Conservation (phyloP, 2,329 filamentous ascomycete genomes). For the Cercospora zeina region DNA sequence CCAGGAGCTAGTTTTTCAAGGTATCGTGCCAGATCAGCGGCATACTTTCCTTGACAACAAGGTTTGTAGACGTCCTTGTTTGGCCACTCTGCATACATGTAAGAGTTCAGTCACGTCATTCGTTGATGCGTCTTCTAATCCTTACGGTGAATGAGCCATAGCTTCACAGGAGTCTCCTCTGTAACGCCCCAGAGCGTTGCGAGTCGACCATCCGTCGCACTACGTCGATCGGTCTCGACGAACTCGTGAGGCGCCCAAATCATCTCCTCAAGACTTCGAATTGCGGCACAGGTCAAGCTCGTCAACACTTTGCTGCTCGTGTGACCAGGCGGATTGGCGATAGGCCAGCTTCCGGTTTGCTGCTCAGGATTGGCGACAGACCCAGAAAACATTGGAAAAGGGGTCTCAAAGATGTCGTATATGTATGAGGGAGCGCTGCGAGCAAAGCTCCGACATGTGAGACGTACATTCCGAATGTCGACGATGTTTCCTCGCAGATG, state of each 20-base stretch:
- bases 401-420: background rate
- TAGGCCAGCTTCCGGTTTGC: background rate
- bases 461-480: background rate
- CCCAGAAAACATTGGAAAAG: background rate
- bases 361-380: background rate
- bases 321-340: background rate
- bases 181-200: background rate
- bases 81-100: background rate
- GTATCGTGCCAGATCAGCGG: background rate
- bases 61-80: background rate
- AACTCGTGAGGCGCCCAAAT: background rate
- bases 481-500: background rate
- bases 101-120: background rate
- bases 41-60: background rate
- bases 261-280: background rate
- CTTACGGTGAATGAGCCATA: background rate
- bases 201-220: background rate
- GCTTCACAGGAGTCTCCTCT: background rate
- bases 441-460: background rate
- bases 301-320: background rate
- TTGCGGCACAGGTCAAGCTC: background rate
- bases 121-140: background rate
- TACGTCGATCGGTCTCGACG: background rate
- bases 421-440: background rate
- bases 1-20: background rate